Base-by-base conservation (phyloP, 805 yeast species). In the Myxozyma monticola region DNA sequence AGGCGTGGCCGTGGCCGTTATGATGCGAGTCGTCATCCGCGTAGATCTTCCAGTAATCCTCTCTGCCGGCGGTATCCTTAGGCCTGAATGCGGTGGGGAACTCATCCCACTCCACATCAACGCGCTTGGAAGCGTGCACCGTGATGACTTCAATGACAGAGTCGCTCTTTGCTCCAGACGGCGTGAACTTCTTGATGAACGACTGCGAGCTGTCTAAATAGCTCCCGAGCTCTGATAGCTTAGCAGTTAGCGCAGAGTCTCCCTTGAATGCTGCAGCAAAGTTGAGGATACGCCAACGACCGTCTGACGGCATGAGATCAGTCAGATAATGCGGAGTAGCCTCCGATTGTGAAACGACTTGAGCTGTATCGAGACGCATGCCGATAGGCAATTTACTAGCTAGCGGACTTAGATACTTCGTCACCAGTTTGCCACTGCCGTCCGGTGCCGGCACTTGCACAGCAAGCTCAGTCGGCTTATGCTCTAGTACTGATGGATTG, bases 11-110 rank as follows among this genome's bases (percentile, higher is more conserved):
- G 9, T 48, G 51, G 14, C 69, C 69, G 42, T 63, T 59, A 44
- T 67, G 70, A 37, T 62, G 65, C 10, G 69, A 61, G 5, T 51
- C 50, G 26, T 60, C 68, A 42, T 60, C 59, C 21, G 62, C 51
- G 31, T 46, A 65, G 15, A 66, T 59, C 46, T 57, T 64, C 66
- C 68, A 64, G 53, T 65, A 66, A 46, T 66, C 67, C 9, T 68
- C 67, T 42, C 68, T 53, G 7, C 18, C 37, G 34, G 14, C 36
- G 2, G 26, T 26, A 22, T 44, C 48, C 18, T 44, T 44, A 9
- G 48, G 48, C 17, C 42, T 20, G 51, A 62, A 49, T 22, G 59
- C 57, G 24, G 47, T 56, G 4, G 68, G 69, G 56, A 66, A 66
- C 37, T 65, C 67, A 20, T 49, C 40, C 55, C 65, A 43, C 42